phyloP scores from a whole-genome alignment of 2,329 filamentous ascomycete species.

The Phyllosticta citrichinensis region DNA sequence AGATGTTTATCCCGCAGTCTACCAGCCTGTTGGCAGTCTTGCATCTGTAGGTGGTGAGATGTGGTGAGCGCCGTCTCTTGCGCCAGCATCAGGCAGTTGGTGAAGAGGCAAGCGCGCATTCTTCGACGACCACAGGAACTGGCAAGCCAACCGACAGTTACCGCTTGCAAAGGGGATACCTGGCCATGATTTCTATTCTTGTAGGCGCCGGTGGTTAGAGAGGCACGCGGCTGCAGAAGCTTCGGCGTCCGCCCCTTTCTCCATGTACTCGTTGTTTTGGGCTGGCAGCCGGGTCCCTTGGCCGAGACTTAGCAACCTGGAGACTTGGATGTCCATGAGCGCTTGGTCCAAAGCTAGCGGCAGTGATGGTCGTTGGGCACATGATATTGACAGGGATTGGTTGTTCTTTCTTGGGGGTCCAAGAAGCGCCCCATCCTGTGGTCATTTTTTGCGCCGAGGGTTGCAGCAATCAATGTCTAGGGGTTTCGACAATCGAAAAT shows the following conservation, averaged over 20 bases:
- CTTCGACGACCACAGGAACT: too few relatives aligned
- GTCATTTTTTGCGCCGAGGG: not conserved
- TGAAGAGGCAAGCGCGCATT: too few relatives aligned
- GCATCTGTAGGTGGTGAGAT: too few relatives aligned
- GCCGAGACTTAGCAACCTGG: not conserved
- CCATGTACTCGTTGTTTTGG: not conserved
- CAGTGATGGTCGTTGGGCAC: not conserved
- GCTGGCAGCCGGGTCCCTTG: not conserved
- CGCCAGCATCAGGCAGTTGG: too few relatives aligned
- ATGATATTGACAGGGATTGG: not conserved
- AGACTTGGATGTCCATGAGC: not conserved
- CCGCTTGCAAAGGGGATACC: not conserved
- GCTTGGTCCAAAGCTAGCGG: not conserved
- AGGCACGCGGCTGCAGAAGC: not conserved
- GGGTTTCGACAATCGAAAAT: not conserved
- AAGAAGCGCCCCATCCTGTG: not conserved
- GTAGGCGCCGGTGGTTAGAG: not conserved
- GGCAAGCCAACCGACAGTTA: too few relatives aligned
- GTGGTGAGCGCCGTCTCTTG: too few relatives aligned
- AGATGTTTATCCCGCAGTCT: too few relatives aligned
- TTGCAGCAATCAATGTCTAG: not conserved
- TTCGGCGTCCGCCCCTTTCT: not conserved
- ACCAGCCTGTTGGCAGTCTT: too few relatives aligned
- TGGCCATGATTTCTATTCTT: not conserved
- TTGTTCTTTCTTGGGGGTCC: not conserved